Base-by-base conservation (phyloP, 345 rosid species). In the Triadica sebifera region DNA sequence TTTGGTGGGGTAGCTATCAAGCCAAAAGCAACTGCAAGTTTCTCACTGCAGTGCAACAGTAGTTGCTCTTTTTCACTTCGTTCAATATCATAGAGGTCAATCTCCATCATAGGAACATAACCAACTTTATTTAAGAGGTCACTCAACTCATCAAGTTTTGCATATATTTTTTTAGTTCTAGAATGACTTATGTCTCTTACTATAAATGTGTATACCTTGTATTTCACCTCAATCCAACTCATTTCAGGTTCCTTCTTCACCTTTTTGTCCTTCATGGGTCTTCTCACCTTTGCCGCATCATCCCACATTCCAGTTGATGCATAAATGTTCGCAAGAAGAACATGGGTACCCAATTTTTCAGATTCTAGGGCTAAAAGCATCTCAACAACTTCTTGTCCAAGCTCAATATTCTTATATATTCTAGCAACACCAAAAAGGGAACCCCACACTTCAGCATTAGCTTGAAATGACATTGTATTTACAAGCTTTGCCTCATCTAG, bases 221-320 rank as follows among this genome's bases (percentile, higher is more conserved):
- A 87, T 78, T 82, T 90, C 17, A 88, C 81, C 84, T 88, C 90
- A 50, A 85, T 78, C 92, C 91, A 88, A 73, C 94, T 90, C 60
- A 81, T 77, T 60, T 81, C 94, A 1, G 87, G 90, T 51, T 88
- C 91, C 80, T 86, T 85, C 85, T 89, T 87, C 80, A 89, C 83
- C 12, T 78, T 89, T 66, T 76, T 80, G 70, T 86, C 84, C 71
- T 85, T 86, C 87, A 85, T 86, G 56, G 81, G 80, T 74, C 74
- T 82, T 71, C 90, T 84, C 68, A 85, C 79, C 58, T 82, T 83
- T 7, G 85, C 87, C 20, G 82, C 89, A 45, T 84, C 69, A 67
- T 80, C 81, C 91, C 89, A 89, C 86, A 81, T 80, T 12, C 91
- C 89, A 15, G 80, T 86, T 8, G 90, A 83, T 37, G 93, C 90